Conservation (phyloP, 768 basidiomycete species). For the Boletus pseudopeckii region DNA sequence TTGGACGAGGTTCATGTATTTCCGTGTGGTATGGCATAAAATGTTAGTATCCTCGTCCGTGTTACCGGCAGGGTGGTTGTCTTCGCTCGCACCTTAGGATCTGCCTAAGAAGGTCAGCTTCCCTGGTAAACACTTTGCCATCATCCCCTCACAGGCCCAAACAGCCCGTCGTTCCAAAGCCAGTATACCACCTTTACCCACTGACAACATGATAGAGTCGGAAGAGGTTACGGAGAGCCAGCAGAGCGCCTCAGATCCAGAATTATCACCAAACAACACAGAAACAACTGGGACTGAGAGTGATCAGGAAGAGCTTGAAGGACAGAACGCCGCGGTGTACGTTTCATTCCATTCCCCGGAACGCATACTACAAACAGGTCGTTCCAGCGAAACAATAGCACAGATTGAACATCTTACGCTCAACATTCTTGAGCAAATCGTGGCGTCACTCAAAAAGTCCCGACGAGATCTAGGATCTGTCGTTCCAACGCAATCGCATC, state of each 20-base stretch:
- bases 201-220: not conserved
- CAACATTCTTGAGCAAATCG: conserved; percentile 32
- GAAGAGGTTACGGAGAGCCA: not conserved
- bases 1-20: conserved; percentile 13
- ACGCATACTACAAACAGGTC: conserved; percentile 2
- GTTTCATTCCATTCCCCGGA: not conserved
- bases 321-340: conserved; percentile 3
- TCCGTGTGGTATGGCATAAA: not conserved
- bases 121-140: not conserved
- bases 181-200: not conserved
- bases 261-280: not conserved
- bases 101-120: not conserved
- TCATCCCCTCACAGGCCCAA: not conserved
- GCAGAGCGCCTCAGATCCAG: not conserved
- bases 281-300: conserved; percentile 1
- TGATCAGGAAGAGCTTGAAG: conserved; percentile 13
- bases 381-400: conserved; percentile 22
- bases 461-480: not conserved
- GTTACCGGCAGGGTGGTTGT: not conserved
- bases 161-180: not conserved
- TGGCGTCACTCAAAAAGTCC: conserved; percentile 11
- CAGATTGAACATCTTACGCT: conserved; percentile 31
- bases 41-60: not conserved
- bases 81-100: not conserved
- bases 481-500: not conserved